phyloP scores from a whole-genome alignment of 768 basidiomycete species.

The Mycena haematopus region DNA sequence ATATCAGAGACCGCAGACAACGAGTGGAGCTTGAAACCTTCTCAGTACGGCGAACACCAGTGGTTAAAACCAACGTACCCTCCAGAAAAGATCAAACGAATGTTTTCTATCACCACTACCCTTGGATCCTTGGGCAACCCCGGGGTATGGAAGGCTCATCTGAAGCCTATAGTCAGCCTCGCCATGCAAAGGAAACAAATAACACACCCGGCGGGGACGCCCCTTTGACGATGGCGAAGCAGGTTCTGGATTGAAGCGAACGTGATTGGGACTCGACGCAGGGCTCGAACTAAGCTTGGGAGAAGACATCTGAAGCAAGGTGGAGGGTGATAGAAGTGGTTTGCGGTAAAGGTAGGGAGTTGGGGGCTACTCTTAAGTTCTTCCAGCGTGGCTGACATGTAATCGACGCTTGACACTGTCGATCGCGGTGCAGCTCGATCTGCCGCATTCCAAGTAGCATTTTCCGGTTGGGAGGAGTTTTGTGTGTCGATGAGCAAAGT shows the following conservation, averaged over 20 bases:
- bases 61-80: neutral
- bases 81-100: slow-evolving; percentile 49
- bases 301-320: slow-evolving; percentile 16
- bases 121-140: slow-evolving; percentile 45
- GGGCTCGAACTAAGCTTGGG: slow-evolving; percentile 15
- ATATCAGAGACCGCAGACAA: slow-evolving; percentile 19
- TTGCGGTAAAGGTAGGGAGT: neutral
- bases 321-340: neutral
- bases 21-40: neutral
- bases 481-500: no score
- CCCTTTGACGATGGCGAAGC: slow-evolving; percentile 15
- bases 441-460: no score
- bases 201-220: slow-evolving; percentile 22
- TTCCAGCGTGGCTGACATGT: slow-evolving; percentile 22
- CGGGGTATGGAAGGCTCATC: slow-evolving; percentile 44
- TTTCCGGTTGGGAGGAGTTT: no score
- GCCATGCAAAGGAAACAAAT: neutral
- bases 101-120: slow-evolving; percentile 39
- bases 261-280: slow-evolving; percentile 21
- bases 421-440: no score
- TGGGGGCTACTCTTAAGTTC: neutral
- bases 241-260: slow-evolving; percentile 19
- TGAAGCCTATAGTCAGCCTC: slow-evolving; percentile 14
- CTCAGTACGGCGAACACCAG: neutral
- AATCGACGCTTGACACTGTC: neutral